These are phyloP conservation scores for Aureobasidium sp. DNA, from an alignment of 2,329 filamentous ascomycete species.

Conservation along the genomic window DNA sequence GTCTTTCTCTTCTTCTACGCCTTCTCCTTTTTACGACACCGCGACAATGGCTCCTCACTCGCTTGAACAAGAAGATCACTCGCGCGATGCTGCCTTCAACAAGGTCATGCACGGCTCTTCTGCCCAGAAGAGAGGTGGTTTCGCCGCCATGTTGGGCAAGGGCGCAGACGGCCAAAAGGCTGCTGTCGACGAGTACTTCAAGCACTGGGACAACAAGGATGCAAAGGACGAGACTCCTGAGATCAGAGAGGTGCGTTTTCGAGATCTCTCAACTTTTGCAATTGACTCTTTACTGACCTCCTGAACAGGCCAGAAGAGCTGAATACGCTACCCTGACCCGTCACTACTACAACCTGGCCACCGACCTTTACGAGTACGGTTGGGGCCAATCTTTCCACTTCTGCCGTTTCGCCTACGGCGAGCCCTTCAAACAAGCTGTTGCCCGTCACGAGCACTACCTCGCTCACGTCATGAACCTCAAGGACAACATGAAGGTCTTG, in stretches of 20 bases:
- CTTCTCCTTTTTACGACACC: neutral
- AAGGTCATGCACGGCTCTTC: constrained; percentile 66
- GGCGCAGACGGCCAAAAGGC: constrained; percentile 68
- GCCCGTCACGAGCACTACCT: constrained; percentile 97
- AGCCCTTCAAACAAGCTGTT: constrained; percentile 84
- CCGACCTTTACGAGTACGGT: constrained; percentile 70
- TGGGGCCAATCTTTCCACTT: constrained; percentile 98
- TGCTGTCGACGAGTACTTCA: constrained; percentile 87
- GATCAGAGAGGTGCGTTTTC: constrained; percentile 52
- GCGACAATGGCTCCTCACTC: constrained; percentile 16
- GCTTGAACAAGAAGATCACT: constrained; percentile 33
- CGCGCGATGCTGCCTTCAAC: constrained; percentile 65
- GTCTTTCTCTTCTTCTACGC: constrained; percentile 1
- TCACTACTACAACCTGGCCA: constrained; percentile 52
- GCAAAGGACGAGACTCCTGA: constrained; percentile 73
- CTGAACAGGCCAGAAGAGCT: constrained; percentile 45
- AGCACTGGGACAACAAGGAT: constrained; percentile 86
- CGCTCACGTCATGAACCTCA: constrained; percentile 77
- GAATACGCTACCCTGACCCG: constrained; percentile 91
- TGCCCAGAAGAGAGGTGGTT: constrained; percentile 68
- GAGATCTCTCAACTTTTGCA: neutral
- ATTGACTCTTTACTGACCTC: neutral
- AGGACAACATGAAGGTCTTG: constrained; percentile 78
- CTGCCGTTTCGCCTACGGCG: constrained; percentile 80
- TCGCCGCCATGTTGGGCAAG: constrained; percentile 80